Evolutionary conservation across 139 green algal genomes (phyloP).

Genomic region (Chlamydomonas schloesseri): DNA sequence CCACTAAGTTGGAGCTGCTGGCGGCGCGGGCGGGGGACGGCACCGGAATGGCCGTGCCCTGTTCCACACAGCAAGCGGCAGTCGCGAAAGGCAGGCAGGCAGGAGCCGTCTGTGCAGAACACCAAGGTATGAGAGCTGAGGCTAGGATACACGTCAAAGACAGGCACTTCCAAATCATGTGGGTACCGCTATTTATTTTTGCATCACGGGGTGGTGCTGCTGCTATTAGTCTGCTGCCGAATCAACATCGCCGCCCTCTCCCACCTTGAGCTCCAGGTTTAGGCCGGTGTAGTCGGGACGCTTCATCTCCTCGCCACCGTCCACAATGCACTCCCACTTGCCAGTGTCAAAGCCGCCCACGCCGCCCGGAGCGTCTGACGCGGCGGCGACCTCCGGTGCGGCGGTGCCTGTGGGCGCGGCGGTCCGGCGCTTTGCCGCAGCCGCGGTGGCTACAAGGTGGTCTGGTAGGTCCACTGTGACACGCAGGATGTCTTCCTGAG

Average conservation of each 20-base stretch:
- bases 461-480: constrained; percentile 53
- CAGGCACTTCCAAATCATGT: too few species aligned
- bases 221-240: too few species aligned
- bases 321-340: constrained; percentile 47
- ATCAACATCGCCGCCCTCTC: too few species aligned
- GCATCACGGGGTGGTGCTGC: not conserved
- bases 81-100: not conserved
- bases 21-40: too few species aligned
- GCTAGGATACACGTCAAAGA: too few species aligned
- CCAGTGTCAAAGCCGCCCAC: constrained; percentile 29
- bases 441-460: not conserved
- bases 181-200: not conserved
- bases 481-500: constrained; percentile 61
- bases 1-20: not conserved
- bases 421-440: not conserved
- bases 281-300: constrained; percentile 46
- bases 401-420: not conserved
- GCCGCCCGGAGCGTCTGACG: not conserved
- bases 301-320: constrained; percentile 41
- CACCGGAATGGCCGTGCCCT: not conserved
- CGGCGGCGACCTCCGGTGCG: not conserved
- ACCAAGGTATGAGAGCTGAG: not conserved
- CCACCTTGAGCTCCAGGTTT: constrained; percentile 46
- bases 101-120: too few species aligned
- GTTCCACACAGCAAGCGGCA: not conserved